phyloP scores from a whole-genome alignment of 306 rosid species.

The Medicago truncatula region DNA sequence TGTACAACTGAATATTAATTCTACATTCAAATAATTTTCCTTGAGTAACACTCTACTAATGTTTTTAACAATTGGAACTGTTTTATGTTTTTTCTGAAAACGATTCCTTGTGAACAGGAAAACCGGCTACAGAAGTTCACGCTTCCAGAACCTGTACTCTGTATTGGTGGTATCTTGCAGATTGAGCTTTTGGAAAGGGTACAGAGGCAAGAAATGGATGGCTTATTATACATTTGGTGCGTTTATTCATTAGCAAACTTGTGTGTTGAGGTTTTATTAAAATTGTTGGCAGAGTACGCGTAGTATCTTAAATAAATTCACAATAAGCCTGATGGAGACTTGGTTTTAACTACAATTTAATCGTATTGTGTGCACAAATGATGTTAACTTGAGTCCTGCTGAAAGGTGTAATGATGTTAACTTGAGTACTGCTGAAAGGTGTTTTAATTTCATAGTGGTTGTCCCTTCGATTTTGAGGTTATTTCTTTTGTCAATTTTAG shows the following conservation, averaged over 20 bases:
- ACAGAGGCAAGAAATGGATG: conserved; percentile 88
- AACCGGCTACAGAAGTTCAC: conserved; percentile 66
- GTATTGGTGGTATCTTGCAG: conserved; percentile 91
- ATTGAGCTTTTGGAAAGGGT: conserved; percentile 90
- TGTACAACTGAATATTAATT: conserved; percentile 13
- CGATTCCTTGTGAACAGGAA: conserved; percentile 56
- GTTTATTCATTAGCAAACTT: conserved; percentile 37
- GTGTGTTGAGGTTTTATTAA: conserved; percentile 23
- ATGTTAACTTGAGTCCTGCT: conserved; percentile 13
- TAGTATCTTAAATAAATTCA: background rate
- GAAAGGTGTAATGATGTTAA: conserved; percentile 18
- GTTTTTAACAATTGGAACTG: conserved; percentile 12
- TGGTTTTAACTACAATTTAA: conserved; percentile 32
- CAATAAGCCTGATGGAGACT: conserved; percentile 9
- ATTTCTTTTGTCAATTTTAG: background rate
- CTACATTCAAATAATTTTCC: background rate
- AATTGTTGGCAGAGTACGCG: conserved; percentile 29
- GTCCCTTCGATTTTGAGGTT: background rate
- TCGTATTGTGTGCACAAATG: conserved; percentile 6
- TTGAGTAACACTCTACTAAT: conserved; percentile 6
- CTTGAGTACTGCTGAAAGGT: conserved; percentile 17
- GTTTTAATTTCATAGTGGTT: background rate
- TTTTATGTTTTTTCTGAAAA: conserved; percentile 31
- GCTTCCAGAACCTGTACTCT: conserved; percentile 93
- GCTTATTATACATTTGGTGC: conserved; percentile 83